Evolutionary conservation across 2,329 filamentous ascomycete species (phyloP), one percentile per base, ranked within the genome.

Genomic region (Camillea tinctor): DNA sequence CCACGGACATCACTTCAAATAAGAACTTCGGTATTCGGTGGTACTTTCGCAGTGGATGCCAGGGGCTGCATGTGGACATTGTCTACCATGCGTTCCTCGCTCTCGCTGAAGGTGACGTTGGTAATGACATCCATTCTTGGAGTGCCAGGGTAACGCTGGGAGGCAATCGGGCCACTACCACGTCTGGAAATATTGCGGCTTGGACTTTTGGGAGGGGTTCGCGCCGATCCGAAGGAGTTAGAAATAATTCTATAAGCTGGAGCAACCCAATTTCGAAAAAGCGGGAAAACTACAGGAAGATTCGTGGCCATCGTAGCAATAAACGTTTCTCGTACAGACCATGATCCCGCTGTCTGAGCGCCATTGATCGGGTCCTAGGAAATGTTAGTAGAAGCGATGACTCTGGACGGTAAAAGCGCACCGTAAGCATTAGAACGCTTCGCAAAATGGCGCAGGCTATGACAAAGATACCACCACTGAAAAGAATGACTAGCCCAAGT

Each of bases 41-140:
- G n/a, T n/a, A n/a, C n/a, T n/a, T n/a, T n/a, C n/a, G n/a, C n/a
- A n/a, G n/a, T n/a, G n/a, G n/a, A n/a, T n/a, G n/a, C n/a, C n/a
- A n/a, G n/a, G n/a, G n/a, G n/a, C 20, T 79, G 68, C 66, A 79
- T 72, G 52, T 77, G 76, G 3, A 77, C 68, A 50, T 75, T 69
- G 26, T 73, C 72, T 19, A 82, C 68, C 6, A 81, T 81, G 13
- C 71, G 73, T 64, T 80, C 78, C 58, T 79, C 75, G 64, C 77
- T 79, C 63, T 76, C 75, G n/a, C n/a, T 79, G 57, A 77, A 75
- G 0, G 77, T 75, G 53, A 78, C 54, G n/a, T 72, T 70, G 52
- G 74, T 74, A 19, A 75, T 72, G 1, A 72, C 71, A 50, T 77
- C 74, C 0, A 65, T 67, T 7, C n/a, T n/a, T n/a, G n/a, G n/a